phyloP scores from a whole-genome alignment of 2,329 filamentous ascomycete species.

The Rhinocladiella similis region DNA sequence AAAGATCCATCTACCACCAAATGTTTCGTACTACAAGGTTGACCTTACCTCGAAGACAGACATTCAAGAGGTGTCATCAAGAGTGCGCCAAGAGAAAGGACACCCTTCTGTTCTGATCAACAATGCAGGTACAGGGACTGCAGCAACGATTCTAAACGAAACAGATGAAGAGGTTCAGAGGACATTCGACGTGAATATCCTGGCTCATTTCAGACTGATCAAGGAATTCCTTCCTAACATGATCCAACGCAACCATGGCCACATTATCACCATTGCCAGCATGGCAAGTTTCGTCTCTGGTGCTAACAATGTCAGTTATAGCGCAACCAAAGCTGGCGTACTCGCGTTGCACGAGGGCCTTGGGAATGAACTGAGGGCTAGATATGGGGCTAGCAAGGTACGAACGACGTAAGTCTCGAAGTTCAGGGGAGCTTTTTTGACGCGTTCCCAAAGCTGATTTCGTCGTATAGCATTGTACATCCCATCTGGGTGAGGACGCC shows the following conservation, averaged over 20 bases:
- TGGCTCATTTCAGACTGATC: constrained; percentile 65
- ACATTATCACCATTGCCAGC: constrained; percentile 70
- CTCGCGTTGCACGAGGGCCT: constrained; percentile 66
- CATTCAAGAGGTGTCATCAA: constrained; percentile 41
- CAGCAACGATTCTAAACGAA: constrained; percentile 55
- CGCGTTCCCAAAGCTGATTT: not conserved
- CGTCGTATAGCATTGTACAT: constrained; percentile 31
- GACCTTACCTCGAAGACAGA: constrained; percentile 34
- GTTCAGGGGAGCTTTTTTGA: not conserved
- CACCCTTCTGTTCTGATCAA: constrained; percentile 69
- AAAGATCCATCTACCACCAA: not conserved
- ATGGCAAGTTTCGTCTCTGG: constrained; percentile 61
- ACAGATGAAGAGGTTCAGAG: constrained; percentile 61
- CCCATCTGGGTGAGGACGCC: constrained; percentile 52
- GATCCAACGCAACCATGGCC: constrained; percentile 65
- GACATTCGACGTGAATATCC: constrained; percentile 69
- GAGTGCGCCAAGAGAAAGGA: constrained; percentile 38
- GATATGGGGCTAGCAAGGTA: constrained; percentile 7
- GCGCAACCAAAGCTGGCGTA: constrained; percentile 64
- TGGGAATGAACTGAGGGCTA: constrained; percentile 2
- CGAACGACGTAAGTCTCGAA: constrained; percentile 6
- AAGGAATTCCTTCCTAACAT: constrained; percentile 68
- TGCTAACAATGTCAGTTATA: constrained; percentile 67
- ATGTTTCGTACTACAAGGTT: constrained; percentile 35
- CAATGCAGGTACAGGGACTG: constrained; percentile 59